Evolutionary conservation across 2,329 filamentous ascomycete genomes (phyloP).

Genomic region (Colletotrichum tofieldiae): DNA sequence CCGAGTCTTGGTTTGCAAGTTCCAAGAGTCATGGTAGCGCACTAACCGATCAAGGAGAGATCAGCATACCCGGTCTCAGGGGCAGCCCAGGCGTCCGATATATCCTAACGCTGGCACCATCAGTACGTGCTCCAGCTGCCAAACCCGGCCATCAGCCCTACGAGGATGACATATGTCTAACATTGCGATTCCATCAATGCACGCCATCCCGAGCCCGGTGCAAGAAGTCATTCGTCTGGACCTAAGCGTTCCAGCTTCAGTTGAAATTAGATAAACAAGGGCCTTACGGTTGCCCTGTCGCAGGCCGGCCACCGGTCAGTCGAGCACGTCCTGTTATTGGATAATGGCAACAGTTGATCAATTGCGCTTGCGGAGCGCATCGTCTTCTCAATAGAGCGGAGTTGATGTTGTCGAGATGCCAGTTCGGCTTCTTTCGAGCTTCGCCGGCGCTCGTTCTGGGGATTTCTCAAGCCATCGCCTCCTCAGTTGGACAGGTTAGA

Average conservation of each 20-base stretch:
- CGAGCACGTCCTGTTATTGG: constrained; percentile 30
- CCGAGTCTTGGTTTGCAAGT: fast-evolving
- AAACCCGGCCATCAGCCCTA: constrained; percentile 35
- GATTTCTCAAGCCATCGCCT: neutral
- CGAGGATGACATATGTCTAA: constrained; percentile 12
- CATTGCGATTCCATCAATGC: constrained; percentile 30
- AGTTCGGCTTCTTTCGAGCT: neutral
- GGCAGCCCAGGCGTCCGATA: constrained; percentile 10
- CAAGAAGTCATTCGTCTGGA: constrained; percentile 5
- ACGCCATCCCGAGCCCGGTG: constrained; percentile 28
- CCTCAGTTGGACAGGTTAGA: neutral
- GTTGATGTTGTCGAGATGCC: neutral
- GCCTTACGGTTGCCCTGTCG: constrained; percentile 31
- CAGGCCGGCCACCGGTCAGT: constrained; percentile 30
- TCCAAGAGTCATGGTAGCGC: neutral
- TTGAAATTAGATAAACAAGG: constrained; percentile 16
- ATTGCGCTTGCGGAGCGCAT: neutral
- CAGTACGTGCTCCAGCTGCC: neutral
- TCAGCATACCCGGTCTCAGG: constrained; percentile 22
- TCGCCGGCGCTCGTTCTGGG: neutral
- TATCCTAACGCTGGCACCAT: constrained; percentile 6
- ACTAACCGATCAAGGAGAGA: neutral
- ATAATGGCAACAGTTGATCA: constrained; percentile 28
- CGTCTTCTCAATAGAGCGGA: neutral
- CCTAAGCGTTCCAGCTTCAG: constrained; percentile 41